These are phyloP conservation scores for Tritrichomonas musculus DNA, from an alignment of 208 protist genomes.

Conservation along the genomic window DNA sequence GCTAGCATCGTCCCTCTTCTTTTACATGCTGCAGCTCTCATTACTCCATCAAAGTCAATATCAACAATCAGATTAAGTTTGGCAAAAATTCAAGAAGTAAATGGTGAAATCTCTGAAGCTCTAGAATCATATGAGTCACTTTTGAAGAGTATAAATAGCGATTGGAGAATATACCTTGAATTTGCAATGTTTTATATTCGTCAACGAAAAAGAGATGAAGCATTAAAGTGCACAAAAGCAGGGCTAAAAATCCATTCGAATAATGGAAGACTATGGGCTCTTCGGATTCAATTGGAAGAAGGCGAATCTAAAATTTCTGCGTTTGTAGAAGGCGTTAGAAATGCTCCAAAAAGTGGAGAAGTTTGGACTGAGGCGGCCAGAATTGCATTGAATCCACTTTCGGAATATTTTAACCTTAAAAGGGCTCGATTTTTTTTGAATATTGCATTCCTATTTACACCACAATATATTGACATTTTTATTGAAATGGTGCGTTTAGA, in stretches of 20 bases:
- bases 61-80: background rate
- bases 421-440: conserved; percentile 59
- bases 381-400: conserved; percentile 59
- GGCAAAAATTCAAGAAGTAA: background rate
- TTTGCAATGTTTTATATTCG: background rate
- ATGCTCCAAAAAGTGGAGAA: conserved; percentile 69
- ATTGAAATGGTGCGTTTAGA: conserved; percentile 64
- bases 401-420: conserved; percentile 46
- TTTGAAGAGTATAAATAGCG: background rate
- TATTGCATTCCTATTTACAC: conserved; percentile 69
- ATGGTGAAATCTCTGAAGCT: background rate
- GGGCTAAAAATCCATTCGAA: conserved; percentile 60
- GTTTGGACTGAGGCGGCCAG: conserved; percentile 72
- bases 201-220: conserved; percentile 7
- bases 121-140: background rate
- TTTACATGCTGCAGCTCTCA: background rate
- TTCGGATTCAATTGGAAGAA: conserved; percentile 63
- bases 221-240: conserved; percentile 50
- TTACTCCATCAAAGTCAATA: background rate
- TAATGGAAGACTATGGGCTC: conserved; percentile 66
- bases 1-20: background rate
- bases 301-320: conserved; percentile 52
- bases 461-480: conserved; percentile 75
- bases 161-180: background rate
- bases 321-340: conserved; percentile 61